A percentile compares a stretch with the other conserved stretches of the same genome.
Conservation (phyloP, 352 stramenopile species). For the Phytophthora fragariaefolia region DNA sequence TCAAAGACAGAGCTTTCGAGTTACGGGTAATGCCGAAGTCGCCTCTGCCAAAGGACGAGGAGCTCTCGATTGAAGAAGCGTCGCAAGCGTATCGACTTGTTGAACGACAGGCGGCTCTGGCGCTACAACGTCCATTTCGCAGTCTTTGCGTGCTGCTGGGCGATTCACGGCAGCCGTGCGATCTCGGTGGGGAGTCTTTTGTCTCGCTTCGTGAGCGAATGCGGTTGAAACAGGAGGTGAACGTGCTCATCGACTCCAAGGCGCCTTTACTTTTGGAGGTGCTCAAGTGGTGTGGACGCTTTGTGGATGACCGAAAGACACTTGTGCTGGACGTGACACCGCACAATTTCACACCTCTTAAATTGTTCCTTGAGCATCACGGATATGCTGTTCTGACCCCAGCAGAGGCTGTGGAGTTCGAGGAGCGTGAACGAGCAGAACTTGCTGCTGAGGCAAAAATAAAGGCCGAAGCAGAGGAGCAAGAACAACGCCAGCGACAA, state of each 20-base stretch:
- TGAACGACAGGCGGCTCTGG: slow-evolving; percentile 49
- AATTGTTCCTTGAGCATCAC: slow-evolving; percentile 48
- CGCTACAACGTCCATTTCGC: slow-evolving; percentile 57
- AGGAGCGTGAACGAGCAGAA: slow-evolving; percentile 30
- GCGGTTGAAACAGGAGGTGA: slow-evolving; percentile 63
- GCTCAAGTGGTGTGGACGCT: slow-evolving; percentile 61
- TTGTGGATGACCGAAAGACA: slow-evolving; percentile 59
- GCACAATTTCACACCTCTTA: slow-evolving; percentile 53
- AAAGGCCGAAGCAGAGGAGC: slow-evolving; percentile 33
- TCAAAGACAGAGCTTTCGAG: slow-evolving; percentile 59
- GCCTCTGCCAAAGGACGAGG: slow-evolving; percentile 28
- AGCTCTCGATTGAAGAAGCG: slow-evolving; percentile 68
- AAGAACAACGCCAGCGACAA: slow-evolving; percentile 23
- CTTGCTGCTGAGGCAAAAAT: slow-evolving; percentile 30
- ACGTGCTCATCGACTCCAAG: slow-evolving; percentile 76
- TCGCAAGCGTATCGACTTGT: slow-evolving; percentile 70
- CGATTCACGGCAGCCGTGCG: slow-evolving; percentile 58
- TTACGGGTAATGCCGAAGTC: slow-evolving; percentile 38
- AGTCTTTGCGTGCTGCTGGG: slow-evolving; percentile 65
- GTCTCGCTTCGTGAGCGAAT: slow-evolving; percentile 60
- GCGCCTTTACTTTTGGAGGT: slow-evolving; percentile 58
- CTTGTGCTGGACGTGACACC: slow-evolving; percentile 66
- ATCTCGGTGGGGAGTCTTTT: slow-evolving; percentile 55
- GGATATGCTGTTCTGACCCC: slow-evolving; percentile 60
- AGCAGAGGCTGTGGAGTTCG: slow-evolving; percentile 44